These are phyloP conservation scores for Chaetoscypha palmicola DNA, from an alignment of 2,329 filamentous ascomycete genomes.

Conservation along the genomic window DNA sequence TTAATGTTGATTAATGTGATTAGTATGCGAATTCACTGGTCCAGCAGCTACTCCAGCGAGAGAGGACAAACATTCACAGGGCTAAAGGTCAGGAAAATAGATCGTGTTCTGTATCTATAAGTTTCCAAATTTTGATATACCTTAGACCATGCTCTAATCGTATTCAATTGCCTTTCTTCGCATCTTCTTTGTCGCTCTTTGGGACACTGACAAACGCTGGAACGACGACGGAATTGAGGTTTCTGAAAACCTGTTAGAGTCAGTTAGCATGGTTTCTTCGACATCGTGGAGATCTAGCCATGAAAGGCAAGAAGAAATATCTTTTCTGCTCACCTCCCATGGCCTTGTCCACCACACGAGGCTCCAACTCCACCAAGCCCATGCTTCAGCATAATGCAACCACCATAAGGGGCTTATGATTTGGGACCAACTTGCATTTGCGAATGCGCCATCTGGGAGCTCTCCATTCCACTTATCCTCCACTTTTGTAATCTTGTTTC, in stretches of 20 bases:
- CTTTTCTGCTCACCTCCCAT: conserved; percentile 35
- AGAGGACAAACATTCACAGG: too few relatives aligned
- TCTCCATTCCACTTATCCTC: conserved; percentile 50
- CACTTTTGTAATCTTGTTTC: conserved; percentile 41
- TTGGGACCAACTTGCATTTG: conserved; percentile 40
- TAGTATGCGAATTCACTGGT: too few relatives aligned
- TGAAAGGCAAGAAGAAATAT: neutral
- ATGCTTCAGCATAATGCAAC: conserved; percentile 17
- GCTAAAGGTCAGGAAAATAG: too few relatives aligned
- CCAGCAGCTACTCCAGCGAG: too few relatives aligned
- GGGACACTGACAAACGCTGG: conserved; percentile 45
- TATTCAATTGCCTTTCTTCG: conserved; percentile 40
- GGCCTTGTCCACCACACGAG: conserved; percentile 34
- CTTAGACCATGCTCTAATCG: too few relatives aligned
- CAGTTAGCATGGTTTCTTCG: neutral
- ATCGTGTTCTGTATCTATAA: too few relatives aligned
- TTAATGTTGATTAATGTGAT: too few relatives aligned
- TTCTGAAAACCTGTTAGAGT: conserved; percentile 40
- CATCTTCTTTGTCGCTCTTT: conserved; percentile 46
- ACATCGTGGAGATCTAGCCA: too few relatives aligned
- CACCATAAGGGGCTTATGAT: conserved; percentile 34
- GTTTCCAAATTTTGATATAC: too few relatives aligned
- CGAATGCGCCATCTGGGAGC: conserved; percentile 42
- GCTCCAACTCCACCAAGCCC: conserved; percentile 33
- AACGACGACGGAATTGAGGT: conserved; percentile 44